Conservation (phyloP, 768 basidiomycete species). For the Lepiota brunneoincarnata region DNA sequence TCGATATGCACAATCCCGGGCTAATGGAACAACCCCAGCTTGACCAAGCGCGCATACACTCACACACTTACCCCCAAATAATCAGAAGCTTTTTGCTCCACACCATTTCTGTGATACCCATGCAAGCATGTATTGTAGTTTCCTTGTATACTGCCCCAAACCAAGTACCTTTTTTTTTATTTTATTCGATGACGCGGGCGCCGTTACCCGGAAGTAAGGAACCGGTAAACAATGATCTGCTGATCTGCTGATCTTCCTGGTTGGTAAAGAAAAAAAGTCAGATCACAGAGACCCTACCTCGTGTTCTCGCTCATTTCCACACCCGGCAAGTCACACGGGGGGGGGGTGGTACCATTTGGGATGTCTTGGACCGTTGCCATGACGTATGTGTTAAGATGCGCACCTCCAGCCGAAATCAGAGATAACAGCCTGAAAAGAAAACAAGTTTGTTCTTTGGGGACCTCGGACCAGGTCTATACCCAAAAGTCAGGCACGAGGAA, state of each 20-base stretch:
- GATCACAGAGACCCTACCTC: conserved; percentile 1
- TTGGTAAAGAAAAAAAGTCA: neutral
- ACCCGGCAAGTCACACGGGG: conserved; percentile 1
- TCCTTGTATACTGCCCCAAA: neutral
- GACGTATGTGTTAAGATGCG: conserved; percentile 7
- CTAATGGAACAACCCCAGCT: conserved; percentile 12
- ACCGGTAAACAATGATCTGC: conserved; percentile 1
- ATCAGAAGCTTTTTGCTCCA: neutral
- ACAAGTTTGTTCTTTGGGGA: neutral
- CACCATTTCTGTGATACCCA: conserved; percentile 1
- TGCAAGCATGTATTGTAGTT: conserved; percentile 8
- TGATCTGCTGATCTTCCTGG: conserved; percentile 6
- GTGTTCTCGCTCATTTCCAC: conserved; percentile 7
- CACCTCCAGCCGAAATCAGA: neutral
- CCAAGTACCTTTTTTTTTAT: conserved; percentile 7
- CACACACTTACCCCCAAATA: conserved; percentile 13
- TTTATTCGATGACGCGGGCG: conserved; percentile 8
- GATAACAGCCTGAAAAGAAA: neutral
- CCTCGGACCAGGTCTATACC: neutral
- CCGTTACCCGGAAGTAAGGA: conserved; percentile 5
- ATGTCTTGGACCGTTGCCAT: neutral
- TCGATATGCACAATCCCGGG: conserved; percentile 50
- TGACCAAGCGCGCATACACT: conserved; percentile 21
- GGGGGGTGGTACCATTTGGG: neutral
- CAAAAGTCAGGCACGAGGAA: neutral